Percentiles rank a stretch among this genome's conserved stretches.
Conservation (phyloP, 2,329 filamentous ascomycete species). For the Fusarium sp. region DNA sequence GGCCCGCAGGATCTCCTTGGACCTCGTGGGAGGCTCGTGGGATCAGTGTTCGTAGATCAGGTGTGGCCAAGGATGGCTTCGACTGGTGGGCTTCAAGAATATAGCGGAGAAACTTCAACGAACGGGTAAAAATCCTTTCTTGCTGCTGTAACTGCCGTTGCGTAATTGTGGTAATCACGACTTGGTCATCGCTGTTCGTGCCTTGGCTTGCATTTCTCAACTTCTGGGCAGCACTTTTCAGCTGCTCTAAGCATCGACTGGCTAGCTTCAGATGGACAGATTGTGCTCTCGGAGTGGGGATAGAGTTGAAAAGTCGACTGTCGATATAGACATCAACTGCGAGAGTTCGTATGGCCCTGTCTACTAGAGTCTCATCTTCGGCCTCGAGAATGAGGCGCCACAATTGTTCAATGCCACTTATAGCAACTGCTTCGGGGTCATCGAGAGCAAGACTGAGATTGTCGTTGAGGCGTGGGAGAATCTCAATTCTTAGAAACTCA, state of each 20-base stretch:
- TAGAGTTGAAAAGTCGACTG: constrained; percentile 58
- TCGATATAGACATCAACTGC: constrained; percentile 76
- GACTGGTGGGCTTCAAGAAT: constrained; percentile 72
- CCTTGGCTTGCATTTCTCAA: constrained; percentile 60
- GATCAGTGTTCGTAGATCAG: constrained; percentile 64
- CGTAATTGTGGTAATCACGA: constrained; percentile 60
- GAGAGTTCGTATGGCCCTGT: constrained; percentile 72
- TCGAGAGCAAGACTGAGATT: constrained; percentile 56
- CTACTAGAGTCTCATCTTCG: constrained; percentile 70
- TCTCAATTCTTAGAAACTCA: constrained; percentile 65
- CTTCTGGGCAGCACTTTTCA: constrained; percentile 66
- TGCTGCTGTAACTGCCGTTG: constrained; percentile 57
- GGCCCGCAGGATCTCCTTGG: constrained; percentile 69
- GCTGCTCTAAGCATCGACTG: constrained; percentile 74
- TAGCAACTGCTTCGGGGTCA: constrained; percentile 60
- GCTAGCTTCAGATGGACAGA: constrained; percentile 75
- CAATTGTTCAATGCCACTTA: constrained; percentile 71
- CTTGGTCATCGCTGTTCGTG: constrained; percentile 57
- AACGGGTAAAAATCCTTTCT: constrained; percentile 72
- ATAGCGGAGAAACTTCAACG: constrained; percentile 71
- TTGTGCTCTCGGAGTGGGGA: constrained; percentile 59
- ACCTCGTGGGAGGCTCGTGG: constrained; percentile 59
- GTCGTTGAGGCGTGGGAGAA: constrained; percentile 58
- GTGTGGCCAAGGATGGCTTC: constrained; percentile 66
- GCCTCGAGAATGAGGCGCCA: constrained; percentile 83